Evolutionary conservation across 768 basidiomycete genomes (phyloP).

Genomic region (Pleurotus citrinopileatus): DNA sequence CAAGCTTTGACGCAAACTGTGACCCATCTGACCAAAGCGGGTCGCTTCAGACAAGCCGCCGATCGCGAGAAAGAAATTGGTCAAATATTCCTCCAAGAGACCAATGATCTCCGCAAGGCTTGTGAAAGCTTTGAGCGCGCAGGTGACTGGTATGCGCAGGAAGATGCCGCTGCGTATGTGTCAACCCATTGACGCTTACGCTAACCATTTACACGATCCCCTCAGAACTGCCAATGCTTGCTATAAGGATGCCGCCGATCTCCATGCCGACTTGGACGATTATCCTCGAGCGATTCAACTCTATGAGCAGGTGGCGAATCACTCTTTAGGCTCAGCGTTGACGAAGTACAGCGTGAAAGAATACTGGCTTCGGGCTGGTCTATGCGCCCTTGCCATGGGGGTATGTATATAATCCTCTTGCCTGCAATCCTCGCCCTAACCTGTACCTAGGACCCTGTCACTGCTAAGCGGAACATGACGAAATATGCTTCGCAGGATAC

Average conservation of each 20-base stretch:
- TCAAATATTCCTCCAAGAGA: constrained; percentile 85
- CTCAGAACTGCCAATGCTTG: constrained; percentile 91
- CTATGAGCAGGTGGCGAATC: constrained; percentile 88
- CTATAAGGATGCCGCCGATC: constrained; percentile 95
- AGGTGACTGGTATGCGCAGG: constrained; percentile 96
- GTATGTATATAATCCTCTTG: constrained; percentile 42
- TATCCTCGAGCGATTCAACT: constrained; percentile 82
- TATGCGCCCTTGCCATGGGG: constrained; percentile 86
- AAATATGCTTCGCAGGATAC: constrained; percentile 82
- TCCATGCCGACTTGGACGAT: constrained; percentile 86
- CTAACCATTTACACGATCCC: not conserved
- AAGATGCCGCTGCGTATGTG: constrained; percentile 94
- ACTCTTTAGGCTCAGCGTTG: constrained; percentile 73
- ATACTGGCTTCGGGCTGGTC: constrained; percentile 84
- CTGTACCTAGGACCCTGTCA: constrained; percentile 70
- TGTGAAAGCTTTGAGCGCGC: constrained; percentile 91
- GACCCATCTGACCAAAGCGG: constrained; percentile 73
- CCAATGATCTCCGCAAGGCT: constrained; percentile 76
- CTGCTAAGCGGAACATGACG: constrained; percentile 73
- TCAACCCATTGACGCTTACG: not conserved
- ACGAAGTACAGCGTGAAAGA: constrained; percentile 99
- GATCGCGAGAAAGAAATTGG: constrained; percentile 98
- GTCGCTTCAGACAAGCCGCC: constrained; percentile 95
- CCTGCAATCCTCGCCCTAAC: not conserved
- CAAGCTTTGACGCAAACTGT: constrained; percentile 85